Percentiles rank a stretch among this genome's conserved stretches.
These are phyloP conservation scores for Aspergillus steynii DNA, from an alignment of 495 filamentous ascomycete species.

Conservation along the genomic window DNA sequence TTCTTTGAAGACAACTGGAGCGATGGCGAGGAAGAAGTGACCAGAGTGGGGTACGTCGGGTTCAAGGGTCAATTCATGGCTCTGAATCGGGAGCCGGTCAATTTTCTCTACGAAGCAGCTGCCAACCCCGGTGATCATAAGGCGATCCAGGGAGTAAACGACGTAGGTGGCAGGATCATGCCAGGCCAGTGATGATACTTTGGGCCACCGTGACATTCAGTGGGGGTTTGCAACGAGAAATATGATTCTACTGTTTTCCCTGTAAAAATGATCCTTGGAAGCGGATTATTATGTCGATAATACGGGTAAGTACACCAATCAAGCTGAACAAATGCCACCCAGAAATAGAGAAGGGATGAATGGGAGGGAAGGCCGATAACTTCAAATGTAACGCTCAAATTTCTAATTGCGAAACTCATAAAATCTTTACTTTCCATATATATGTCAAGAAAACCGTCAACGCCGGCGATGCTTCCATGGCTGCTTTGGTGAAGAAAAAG, in stretches of 20 bases:
- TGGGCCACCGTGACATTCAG: background rate
- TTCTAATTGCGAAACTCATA: background rate
- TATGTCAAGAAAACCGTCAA: conserved; percentile 23
- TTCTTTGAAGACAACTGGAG: conserved; percentile 75
- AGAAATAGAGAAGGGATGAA: background rate
- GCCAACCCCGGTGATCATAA: conserved; percentile 87
- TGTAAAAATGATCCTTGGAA: background rate
- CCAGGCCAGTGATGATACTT: conserved; percentile 34
- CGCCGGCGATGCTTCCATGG: conserved; percentile 25
- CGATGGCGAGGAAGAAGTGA: conserved; percentile 71
- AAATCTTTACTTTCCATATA: conserved; percentile 11
- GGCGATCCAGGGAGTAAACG: conserved; percentile 47
- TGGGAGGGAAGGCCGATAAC: background rate
- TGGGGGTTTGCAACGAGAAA: background rate
- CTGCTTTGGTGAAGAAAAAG: background rate
- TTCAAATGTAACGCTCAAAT: background rate
- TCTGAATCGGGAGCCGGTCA: conserved; percentile 76
- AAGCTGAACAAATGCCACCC: background rate
- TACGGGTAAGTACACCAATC: background rate
- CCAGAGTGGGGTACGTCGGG: conserved; percentile 77
- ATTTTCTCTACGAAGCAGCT: conserved; percentile 89
- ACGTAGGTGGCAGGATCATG: conserved; percentile 40
- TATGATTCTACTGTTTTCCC: background rate
- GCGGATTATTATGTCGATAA: background rate
- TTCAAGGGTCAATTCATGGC: conserved; percentile 93